phyloP scores from a whole-genome alignment of 208 protist species.

The Wallacemonas sp. region DNA sequence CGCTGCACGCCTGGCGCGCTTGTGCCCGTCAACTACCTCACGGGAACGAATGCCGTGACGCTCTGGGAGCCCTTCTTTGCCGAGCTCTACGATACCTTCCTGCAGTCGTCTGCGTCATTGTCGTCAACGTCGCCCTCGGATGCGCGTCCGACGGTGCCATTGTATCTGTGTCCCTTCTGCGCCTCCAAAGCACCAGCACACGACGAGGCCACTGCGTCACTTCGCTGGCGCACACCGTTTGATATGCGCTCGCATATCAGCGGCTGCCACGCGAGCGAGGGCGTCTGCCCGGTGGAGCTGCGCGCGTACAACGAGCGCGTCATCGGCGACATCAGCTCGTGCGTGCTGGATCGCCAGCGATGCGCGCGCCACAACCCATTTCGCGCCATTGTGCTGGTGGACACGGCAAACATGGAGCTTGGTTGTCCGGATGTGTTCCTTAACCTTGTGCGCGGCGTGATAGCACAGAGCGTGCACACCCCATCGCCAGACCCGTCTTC shows the following conservation, averaged over 20 bases:
- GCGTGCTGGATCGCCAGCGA: not conserved
- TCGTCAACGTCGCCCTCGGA: not conserved
- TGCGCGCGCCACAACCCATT: conserved; percentile 11
- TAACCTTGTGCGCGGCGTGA: conserved; percentile 43
- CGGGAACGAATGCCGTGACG: conserved; percentile 7
- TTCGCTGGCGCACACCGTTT: conserved; percentile 48
- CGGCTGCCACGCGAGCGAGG: conserved; percentile 55
- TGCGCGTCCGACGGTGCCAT: not conserved
- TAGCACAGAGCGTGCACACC: conserved; percentile 10
- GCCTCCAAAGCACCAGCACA: too few species aligned
- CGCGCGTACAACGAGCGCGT: conserved; percentile 49
- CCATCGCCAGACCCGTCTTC: not conserved
- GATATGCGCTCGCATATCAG: conserved; percentile 66
- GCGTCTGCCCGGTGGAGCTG: conserved; percentile 46
- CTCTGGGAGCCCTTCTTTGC: conserved; percentile 9
- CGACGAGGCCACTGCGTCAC: not conserved
- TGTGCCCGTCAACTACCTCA: conserved; percentile 9
- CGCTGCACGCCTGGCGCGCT: conserved; percentile 12
- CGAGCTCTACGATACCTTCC: not conserved
- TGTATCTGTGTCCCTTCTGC: conserved; percentile 15
- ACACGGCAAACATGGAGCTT: conserved; percentile 81
- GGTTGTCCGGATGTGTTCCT: conserved; percentile 31
- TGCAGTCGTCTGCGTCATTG: not conserved
- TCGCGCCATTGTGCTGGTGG: conserved; percentile 58
- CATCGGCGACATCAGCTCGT: conserved; percentile 25